Evolutionary conservation across 306 rosid genomes (phyloP).

Genomic region (Pterocarpus santalinus): DNA sequence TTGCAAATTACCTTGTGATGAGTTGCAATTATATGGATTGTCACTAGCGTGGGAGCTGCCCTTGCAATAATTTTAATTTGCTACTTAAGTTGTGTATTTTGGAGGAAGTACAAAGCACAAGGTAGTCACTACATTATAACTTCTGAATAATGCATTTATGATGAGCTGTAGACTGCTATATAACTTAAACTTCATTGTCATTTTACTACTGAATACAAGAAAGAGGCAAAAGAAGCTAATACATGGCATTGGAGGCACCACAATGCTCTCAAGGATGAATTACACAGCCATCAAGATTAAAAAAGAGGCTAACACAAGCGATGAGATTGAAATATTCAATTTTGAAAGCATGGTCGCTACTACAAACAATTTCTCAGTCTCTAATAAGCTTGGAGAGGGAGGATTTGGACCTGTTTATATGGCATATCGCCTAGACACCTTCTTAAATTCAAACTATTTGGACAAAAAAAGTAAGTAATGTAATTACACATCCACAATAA

Average conservation of each 20-base stretch:
- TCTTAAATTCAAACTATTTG: background rate
- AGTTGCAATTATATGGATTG: conserved; percentile 42
- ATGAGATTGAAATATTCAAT: conserved; percentile 39
- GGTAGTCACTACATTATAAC: background rate
- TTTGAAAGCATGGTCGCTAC: conserved; percentile 41
- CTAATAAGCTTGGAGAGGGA: conserved; percentile 40
- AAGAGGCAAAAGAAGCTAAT: conserved; percentile 7
- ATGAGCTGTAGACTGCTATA: background rate
- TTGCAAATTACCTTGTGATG: background rate
- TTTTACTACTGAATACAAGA: conserved; percentile 11
- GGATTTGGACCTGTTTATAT: conserved; percentile 50
- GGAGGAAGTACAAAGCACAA: conserved; percentile 31
- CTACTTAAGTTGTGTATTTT: conserved; percentile 9
- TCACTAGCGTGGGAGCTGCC: conserved; percentile 26
- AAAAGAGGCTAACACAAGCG: background rate
- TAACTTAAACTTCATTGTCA: conserved; percentile 8
- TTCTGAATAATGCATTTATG: background rate
- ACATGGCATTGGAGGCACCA: conserved; percentile 32
- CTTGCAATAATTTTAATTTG: background rate
- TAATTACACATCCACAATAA: conserved; percentile 33
- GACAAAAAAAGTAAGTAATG: background rate
- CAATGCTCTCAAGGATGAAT: conserved; percentile 6
- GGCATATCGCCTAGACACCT: conserved; percentile 30
- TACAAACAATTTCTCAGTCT: conserved; percentile 45
- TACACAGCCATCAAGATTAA: background rate